A percentile compares a stretch with the other conserved stretches of the same genome.
Conservation (phyloP, 1,284 basidiomycete genomes). For the Marasmius oreades region DNA sequence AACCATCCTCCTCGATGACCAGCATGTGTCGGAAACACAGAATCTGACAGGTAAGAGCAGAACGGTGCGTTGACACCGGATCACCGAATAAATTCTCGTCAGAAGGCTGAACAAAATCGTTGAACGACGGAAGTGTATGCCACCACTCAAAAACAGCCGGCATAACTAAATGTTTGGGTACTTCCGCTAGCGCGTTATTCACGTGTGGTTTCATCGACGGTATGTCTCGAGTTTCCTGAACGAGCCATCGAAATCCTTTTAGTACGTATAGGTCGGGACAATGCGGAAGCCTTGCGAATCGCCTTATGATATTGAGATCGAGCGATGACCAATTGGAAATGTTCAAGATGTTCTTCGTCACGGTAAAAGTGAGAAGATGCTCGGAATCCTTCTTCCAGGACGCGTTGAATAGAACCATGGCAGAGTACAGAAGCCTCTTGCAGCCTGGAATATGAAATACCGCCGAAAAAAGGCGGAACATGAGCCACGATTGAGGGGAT, state of each 20-base stretch:
- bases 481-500: not conserved
- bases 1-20: too few species aligned
- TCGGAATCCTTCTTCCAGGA: not conserved
- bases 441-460: not conserved
- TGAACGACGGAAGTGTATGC: too few species aligned
- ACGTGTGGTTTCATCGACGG: not conserved
- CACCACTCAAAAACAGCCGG: not conserved
- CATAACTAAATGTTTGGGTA: not conserved
- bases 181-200: not conserved
- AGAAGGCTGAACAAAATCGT: too few species aligned
- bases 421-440: not conserved
- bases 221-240: not conserved
- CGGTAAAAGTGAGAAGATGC: not conserved
- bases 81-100: too few species aligned
- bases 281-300: not conserved
- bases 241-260: not conserved
- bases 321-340: not conserved
- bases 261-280: not conserved
- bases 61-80: too few species aligned
- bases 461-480: not conserved
- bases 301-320: not conserved
- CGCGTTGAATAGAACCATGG: not conserved
- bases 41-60: too few species aligned
- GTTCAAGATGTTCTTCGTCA: not conserved
- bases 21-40: too few species aligned